These are phyloP conservation scores for Ceratocystis colombiana DNA, from an alignment of 2,329 filamentous ascomycete genomes.

Conservation along the genomic window DNA sequence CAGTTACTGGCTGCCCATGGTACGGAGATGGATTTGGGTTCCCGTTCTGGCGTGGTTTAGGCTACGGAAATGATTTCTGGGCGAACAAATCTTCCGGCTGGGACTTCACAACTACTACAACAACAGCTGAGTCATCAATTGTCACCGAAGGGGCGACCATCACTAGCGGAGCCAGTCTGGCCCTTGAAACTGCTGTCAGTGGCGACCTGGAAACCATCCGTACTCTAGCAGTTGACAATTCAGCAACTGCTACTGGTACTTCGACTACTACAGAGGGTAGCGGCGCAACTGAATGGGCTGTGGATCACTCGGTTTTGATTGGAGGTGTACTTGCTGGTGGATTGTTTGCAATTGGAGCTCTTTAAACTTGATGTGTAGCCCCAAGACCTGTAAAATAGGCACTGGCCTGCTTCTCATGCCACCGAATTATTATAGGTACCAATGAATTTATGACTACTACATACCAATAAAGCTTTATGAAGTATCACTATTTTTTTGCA, in stretches of 20 bases:
- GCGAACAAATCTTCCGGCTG: constrained; percentile 27
- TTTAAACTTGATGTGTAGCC: constrained; percentile 25
- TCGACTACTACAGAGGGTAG: constrained; percentile 16
- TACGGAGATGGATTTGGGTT: constrained; percentile 27
- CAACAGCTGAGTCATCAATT: constrained; percentile 25
- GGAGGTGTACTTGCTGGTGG: constrained; percentile 27
- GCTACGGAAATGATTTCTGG: constrained; percentile 27
- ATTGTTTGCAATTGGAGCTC: constrained; percentile 26
- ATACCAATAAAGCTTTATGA: not conserved
- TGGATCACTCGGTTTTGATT: constrained; percentile 25
- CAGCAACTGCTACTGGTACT: constrained; percentile 19
- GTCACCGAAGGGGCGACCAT: constrained; percentile 23
- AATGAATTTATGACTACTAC: not conserved
- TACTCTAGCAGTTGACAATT: constrained; percentile 27
- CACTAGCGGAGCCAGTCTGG: constrained; percentile 23
- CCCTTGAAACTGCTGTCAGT: constrained; percentile 25
- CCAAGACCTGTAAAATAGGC: not conserved
- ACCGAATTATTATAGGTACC: not conserved
- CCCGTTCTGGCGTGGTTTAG: constrained; percentile 28
- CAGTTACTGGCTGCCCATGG: constrained; percentile 29
- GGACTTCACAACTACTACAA: constrained; percentile 28
- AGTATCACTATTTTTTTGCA: not conserved
- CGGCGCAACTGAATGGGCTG: constrained; percentile 18
- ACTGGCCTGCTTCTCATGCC: not conserved
- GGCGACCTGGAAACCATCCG: constrained; percentile 26